Evolutionary conservation across 169 alveolate genomes (phyloP).

Genomic region (Cryptosporidium felis): DNA sequence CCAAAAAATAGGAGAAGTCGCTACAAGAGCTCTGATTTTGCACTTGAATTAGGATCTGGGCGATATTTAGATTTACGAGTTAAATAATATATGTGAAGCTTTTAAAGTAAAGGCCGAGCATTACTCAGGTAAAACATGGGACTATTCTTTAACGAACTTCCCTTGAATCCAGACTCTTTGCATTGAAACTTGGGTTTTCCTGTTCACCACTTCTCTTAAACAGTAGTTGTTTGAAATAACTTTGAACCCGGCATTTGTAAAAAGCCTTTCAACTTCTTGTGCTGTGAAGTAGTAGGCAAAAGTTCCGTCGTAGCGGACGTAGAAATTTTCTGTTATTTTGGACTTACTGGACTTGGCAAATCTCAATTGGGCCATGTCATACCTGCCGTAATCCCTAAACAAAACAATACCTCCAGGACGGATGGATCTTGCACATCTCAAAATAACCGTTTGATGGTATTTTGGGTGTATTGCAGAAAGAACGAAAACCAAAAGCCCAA

Average conservation of each 20-base stretch:
- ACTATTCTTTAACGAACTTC: conserved; percentile 78
- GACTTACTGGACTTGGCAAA: conserved; percentile 86
- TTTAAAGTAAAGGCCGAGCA: too few species aligned
- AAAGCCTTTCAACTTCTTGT: conserved; percentile 80
- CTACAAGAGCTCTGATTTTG: too few species aligned
- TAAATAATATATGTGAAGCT: too few species aligned
- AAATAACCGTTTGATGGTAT: conserved; percentile 78
- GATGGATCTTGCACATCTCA: conserved; percentile 80
- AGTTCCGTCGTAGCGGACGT: conserved; percentile 90
- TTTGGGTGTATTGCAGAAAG: conserved; percentile 92
- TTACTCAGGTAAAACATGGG: too few species aligned
- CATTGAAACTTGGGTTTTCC: conserved; percentile 82
- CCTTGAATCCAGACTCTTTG: conserved; percentile 87
- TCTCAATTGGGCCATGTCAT: conserved; percentile 89
- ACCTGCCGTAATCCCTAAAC: conserved; percentile 92
- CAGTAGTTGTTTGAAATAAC: conserved; percentile 75
- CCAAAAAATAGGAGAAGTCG: too few species aligned
- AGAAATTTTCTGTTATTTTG: conserved; percentile 89
- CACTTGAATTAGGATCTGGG: too few species aligned
- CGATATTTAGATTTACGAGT: too few species aligned
- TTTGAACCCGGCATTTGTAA: conserved; percentile 76
- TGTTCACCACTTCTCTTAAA: conserved; percentile 78
- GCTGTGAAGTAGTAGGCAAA: conserved; percentile 87
- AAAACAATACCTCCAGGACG: conserved; percentile 87
- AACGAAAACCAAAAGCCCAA: conserved; percentile 86